Base-by-base conservation (phyloP, 148 eudicot species). In the Selenicereus undatus region DNA sequence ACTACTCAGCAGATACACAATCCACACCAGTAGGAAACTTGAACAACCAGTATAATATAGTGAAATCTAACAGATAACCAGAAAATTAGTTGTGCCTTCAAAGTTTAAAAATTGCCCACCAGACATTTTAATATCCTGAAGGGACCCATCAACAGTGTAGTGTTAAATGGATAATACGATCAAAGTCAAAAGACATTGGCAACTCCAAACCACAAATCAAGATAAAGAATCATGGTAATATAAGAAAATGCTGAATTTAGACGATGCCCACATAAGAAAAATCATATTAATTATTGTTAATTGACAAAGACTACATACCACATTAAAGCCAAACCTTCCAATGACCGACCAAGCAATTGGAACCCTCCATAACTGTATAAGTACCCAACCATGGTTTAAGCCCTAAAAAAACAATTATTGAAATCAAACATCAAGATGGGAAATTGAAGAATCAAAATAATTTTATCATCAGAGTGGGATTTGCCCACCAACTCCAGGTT, bases 81-180 rank as follows among this genome's bases (percentile, higher is more conserved):
- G 27, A 76, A 27, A 77, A 43, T 7, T 77, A 24, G 69, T 60
- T 32, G 26, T 66, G 71, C 6, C 27, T 17, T 14, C 58, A 26
- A 30, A 60, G 36, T 7, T 75, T 27, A 71, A 72, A 43, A 78
- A n/a, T 66, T 81, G 73, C 35, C 86, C 76, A 85, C 80, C 36
- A 71, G 73, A 39, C 21, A 75, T 82, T 82, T 50, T 69, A n/a
- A 35, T 45, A 79, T 45, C 65, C 20, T 3, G 30, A 50, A 24
- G 79, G 84, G 84, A 27, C 80, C 82, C 77, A 32, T 76, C 62
- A 71, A 21, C 66, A 85, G 80, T 74, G 80, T 79, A 85, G 80
- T 74, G 80, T 79, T 79, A 79, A 56, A 58, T 83, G 68, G 71
- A 74, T 64, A 79, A 58, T 16, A 30, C 36, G 51, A 80, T 48